These are phyloP conservation scores for Musa acuminata DNA, from an alignment of 176 grass and related monocot genomes.

Conservation along the genomic window DNA sequence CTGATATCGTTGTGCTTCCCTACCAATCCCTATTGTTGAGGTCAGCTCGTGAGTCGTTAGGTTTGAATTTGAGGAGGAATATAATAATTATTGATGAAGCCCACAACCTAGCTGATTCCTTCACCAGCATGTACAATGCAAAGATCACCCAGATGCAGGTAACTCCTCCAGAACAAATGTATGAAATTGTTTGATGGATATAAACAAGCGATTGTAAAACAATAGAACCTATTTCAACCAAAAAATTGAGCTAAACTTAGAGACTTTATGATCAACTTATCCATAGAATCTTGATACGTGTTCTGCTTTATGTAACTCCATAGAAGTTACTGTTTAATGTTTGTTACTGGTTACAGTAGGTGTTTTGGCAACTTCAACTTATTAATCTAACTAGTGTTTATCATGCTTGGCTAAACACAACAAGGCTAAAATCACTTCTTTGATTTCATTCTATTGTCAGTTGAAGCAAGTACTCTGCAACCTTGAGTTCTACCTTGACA, in stretches of 20 bases:
- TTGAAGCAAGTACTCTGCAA: slow-evolving; percentile 54
- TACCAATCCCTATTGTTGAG: slow-evolving; percentile 78
- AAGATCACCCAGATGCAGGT: slow-evolving; percentile 68
- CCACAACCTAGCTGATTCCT: slow-evolving; percentile 73
- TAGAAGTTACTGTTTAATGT: not conserved
- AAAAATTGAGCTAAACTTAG: not conserved
- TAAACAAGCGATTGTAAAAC: not conserved
- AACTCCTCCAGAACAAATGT: not conserved
- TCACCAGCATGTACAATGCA: slow-evolving; percentile 87
- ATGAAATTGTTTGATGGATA: not conserved
- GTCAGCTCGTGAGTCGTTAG: slow-evolving; percentile 84
- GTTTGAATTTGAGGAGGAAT: slow-evolving; percentile 72
- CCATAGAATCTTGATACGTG: not conserved
- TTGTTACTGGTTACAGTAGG: not conserved
- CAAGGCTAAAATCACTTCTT: slow-evolving; percentile 3
- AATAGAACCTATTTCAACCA: no score
- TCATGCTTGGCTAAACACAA: not conserved
- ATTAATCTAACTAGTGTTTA: not conserved
- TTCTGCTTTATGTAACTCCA: not conserved
- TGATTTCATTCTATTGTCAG: slow-evolving; percentile 36
- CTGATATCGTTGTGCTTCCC: slow-evolving; percentile 76
- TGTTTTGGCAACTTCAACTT: not conserved
- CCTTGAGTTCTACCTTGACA: slow-evolving; percentile 63
- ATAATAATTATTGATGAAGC: slow-evolving; percentile 95
- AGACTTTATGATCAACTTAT: slow-evolving; percentile 2